A percentile compares a stretch with the other conserved stretches of the same genome.
phyloP scores from a whole-genome alignment of 2,329 filamentous ascomycete species.

The Microascus cirrosus region DNA sequence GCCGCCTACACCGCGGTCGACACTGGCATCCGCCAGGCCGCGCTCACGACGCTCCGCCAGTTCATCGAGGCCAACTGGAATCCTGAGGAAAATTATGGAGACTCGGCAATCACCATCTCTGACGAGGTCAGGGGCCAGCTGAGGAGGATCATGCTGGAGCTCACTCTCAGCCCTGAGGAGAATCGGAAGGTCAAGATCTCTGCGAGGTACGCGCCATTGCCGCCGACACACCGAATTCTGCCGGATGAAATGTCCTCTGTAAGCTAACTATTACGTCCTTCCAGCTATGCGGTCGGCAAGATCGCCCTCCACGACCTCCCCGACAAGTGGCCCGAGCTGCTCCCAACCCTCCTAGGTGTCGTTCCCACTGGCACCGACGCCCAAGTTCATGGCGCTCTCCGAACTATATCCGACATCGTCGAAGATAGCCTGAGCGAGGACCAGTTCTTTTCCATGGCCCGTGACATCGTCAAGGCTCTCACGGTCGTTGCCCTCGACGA shows the following conservation, averaged over 20 bases:
- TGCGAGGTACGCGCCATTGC: slow-evolving; percentile 53
- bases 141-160: slow-evolving; percentile 61
- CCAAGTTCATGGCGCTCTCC: slow-evolving; percentile 81
- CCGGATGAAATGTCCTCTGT: neutral
- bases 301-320: slow-evolving; percentile 91
- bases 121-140: slow-evolving; percentile 61
- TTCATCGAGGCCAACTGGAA: slow-evolving; percentile 85
- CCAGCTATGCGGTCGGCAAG: slow-evolving; percentile 73
- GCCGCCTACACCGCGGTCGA: slow-evolving; percentile 65
- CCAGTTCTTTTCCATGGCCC: slow-evolving; percentile 85
- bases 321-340: slow-evolving; percentile 83
- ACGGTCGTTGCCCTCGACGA: slow-evolving; percentile 73
- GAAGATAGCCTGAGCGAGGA: slow-evolving; percentile 90
- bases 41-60: slow-evolving; percentile 67
- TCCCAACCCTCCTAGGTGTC: slow-evolving; percentile 67
- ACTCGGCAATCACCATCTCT: slow-evolving; percentile 50
- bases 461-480: slow-evolving; percentile 73
- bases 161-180: slow-evolving; percentile 31
- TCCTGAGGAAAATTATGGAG: slow-evolving; percentile 50
- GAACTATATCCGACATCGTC: slow-evolving; percentile 79
- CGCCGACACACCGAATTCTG: neutral
- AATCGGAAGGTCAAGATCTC: slow-evolving; percentile 81
- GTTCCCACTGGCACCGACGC: slow-evolving; percentile 65
- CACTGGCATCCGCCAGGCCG: slow-evolving; percentile 68
- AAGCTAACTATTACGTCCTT: neutral